Evolutionary conservation across 345 rosid species (phyloP).

Genomic region (Murraya koenigii): DNA sequence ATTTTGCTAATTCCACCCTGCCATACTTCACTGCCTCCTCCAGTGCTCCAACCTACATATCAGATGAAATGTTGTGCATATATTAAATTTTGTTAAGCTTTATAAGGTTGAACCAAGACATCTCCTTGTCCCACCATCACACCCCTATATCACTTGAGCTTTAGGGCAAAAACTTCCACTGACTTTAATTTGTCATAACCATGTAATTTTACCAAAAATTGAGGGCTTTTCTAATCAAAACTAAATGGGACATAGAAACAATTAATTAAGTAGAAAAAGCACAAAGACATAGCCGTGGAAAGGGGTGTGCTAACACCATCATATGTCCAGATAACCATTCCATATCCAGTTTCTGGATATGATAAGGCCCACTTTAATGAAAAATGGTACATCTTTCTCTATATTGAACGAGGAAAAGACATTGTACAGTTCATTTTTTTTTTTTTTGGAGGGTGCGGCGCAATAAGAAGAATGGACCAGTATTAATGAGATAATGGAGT

Average conservation of each 20-base stretch:
- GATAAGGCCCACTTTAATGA: not conserved
- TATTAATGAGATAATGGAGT: not conserved
- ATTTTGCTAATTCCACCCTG: slow-evolving; percentile 66
- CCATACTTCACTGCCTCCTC: slow-evolving; percentile 84
- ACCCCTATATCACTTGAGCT: not conserved
- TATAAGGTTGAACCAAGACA: not conserved
- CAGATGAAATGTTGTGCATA: not conserved
- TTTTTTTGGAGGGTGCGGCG: not conserved
- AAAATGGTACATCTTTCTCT: not conserved
- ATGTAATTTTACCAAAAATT: not conserved
- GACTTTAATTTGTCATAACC: not conserved
- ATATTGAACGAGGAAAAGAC: not conserved
- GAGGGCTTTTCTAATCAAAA: not conserved
- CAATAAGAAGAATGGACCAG: not conserved
- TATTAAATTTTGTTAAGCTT: not conserved
- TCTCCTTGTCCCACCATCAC: not conserved
- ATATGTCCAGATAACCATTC: not conserved
- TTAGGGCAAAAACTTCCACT: not conserved
- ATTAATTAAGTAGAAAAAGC: not conserved
- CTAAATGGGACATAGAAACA: not conserved
- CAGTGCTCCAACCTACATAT: slow-evolving; percentile 65
- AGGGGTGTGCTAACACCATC: not conserved
- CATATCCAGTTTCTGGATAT: not conserved
- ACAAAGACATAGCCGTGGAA: not conserved
- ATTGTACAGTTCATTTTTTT: not conserved